Percentiles rank a stretch among this genome's conserved stretches.
These are phyloP conservation scores for Entonaema liquescens DNA, from an alignment of 495 filamentous ascomycete species.

Conservation along the genomic window DNA sequence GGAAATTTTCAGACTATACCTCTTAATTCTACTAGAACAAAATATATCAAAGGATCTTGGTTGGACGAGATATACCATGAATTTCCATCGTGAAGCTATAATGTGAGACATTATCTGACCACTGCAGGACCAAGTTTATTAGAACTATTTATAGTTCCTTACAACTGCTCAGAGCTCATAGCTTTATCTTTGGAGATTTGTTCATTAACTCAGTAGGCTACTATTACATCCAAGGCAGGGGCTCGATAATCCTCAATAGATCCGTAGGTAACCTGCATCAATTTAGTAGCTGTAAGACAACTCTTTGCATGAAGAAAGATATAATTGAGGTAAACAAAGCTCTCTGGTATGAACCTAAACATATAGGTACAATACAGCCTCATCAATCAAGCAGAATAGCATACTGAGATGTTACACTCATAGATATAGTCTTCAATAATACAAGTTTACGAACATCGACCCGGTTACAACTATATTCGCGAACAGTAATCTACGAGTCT, in stretches of 20 bases:
- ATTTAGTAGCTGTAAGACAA: conserved; percentile 12
- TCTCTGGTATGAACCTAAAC: too few relatives aligned
- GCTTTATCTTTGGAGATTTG: conserved; percentile 18
- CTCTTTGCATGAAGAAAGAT: conserved; percentile 24
- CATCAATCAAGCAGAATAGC: background rate
- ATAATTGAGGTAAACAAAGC: conserved; percentile 1
- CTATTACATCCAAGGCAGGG: conserved; percentile 24
- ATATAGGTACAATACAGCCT: too few relatives aligned
- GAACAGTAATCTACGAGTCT: background rate
- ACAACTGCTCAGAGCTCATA: background rate
- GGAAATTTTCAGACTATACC: background rate
- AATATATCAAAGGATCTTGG: background rate
- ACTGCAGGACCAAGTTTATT: background rate
- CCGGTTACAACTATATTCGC: too few relatives aligned
- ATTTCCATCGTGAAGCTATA: background rate
- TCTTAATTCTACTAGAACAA: background rate
- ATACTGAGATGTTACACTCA: background rate
- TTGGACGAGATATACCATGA: background rate
- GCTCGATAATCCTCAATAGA: conserved; percentile 7
- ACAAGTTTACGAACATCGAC: background rate
- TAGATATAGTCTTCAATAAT: background rate
- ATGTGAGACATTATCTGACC: background rate
- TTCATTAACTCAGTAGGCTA: background rate
- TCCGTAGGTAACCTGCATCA: conserved; percentile 1
- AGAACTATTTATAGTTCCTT: background rate